A percentile compares a stretch with the other conserved stretches of the same genome.
Evolutionary conservation across 805 yeast genomes (phyloP).

Genomic region (Teunomyces atbi): DNA sequence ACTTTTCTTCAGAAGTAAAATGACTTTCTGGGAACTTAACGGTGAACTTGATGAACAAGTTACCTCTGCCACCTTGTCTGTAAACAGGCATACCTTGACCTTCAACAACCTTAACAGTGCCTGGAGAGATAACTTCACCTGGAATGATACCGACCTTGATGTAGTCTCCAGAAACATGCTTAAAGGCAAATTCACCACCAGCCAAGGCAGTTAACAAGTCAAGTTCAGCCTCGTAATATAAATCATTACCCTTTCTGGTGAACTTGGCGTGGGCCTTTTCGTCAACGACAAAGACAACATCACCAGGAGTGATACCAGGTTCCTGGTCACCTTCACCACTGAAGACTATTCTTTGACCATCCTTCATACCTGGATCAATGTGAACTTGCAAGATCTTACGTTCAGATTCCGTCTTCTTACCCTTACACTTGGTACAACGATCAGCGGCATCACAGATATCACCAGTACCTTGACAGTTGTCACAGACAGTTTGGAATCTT

Average conservation of each 20-base stretch:
- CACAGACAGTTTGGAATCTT: constrained; percentile 94
- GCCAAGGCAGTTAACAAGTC: constrained; percentile 94
- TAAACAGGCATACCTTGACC: constrained; percentile 97
- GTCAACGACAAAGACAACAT: constrained; percentile 86
- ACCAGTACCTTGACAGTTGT: constrained; percentile 89
- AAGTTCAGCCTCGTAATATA: constrained; percentile 79
- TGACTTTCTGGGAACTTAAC: constrained; percentile 82
- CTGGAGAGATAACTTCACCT: constrained; percentile 92
- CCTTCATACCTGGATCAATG: constrained; percentile 95
- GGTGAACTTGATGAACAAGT: constrained; percentile 80
- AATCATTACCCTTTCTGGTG: constrained; percentile 86
- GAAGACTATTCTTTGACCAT: constrained; percentile 88
- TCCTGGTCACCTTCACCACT: constrained; percentile 97
- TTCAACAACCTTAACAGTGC: constrained; percentile 72
- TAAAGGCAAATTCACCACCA: constrained; percentile 87
- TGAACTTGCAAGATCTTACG: constrained; percentile 93
- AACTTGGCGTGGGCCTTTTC: constrained; percentile 84
- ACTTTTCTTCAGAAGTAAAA: constrained; percentile 72
- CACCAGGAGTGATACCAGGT: constrained; percentile 94
- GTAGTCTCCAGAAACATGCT: constrained; percentile 91
- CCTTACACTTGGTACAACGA: constrained; percentile 82
- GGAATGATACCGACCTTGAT: constrained; percentile 79
- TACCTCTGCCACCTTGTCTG: constrained; percentile 85
- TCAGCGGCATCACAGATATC: constrained; percentile 83
- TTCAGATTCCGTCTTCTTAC: constrained; percentile 83